Evolutionary conservation across 768 basidiomycete genomes (phyloP).

Genomic region (Vararia minispora): DNA sequence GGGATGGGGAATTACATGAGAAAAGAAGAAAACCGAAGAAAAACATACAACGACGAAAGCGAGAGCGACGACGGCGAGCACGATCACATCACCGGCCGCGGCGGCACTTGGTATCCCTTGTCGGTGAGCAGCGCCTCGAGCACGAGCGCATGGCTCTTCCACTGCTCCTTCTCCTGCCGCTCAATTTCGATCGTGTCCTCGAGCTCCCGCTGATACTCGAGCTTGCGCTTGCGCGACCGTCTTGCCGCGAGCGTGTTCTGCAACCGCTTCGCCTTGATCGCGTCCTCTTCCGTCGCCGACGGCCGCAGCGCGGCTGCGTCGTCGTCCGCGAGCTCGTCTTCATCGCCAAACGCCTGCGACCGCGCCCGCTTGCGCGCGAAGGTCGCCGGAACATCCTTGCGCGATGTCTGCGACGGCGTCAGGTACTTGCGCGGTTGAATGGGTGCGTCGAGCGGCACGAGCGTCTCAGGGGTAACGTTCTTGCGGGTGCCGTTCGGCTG

Average conservation of each 20-base stretch:
- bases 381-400: slow-evolving; percentile 66
- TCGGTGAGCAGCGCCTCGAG: slow-evolving; percentile 41
- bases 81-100: slow-evolving; percentile 24
- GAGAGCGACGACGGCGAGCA: not conserved
- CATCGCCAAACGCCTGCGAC: slow-evolving; percentile 31
- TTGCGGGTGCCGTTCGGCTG: slow-evolving; percentile 60
- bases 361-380: slow-evolving; percentile 55
- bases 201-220: slow-evolving; percentile 54
- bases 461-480: slow-evolving; percentile 49
- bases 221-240: slow-evolving; percentile 64
- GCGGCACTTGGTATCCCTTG: slow-evolving; percentile 47
- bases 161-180: slow-evolving; percentile 48
- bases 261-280: slow-evolving; percentile 67
- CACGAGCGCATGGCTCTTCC: slow-evolving; percentile 43
- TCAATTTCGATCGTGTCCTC: slow-evolving; percentile 44
- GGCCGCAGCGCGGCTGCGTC: slow-evolving; percentile 28
- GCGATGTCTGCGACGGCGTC: slow-evolving; percentile 63
- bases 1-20: not conserved
- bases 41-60: not conserved
- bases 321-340: slow-evolving; percentile 36
- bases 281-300: slow-evolving; percentile 45
- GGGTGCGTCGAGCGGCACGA: slow-evolving; percentile 68
- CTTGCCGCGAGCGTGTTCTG: slow-evolving; percentile 84
- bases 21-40: slow-evolving; percentile 1
- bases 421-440: slow-evolving; percentile 70